These are phyloP conservation scores for Colletotrichum viniferum DNA, from an alignment of 2,329 filamentous ascomycete species.

Conservation along the genomic window DNA sequence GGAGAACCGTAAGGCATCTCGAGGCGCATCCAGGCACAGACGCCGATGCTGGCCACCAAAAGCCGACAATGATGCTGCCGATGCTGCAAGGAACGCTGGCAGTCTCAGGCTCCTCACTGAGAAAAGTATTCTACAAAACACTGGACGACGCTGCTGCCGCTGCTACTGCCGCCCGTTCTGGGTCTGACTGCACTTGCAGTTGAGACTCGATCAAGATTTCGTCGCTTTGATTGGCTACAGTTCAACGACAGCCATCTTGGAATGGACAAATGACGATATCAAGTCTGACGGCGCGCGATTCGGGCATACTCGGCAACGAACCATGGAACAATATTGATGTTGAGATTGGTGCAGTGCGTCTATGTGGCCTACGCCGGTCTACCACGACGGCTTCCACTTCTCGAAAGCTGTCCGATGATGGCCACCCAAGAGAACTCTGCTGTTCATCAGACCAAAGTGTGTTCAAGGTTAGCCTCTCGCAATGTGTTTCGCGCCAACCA, in stretches of 20 bases:
- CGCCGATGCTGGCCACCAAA: neutral
- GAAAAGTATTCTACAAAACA: neutral
- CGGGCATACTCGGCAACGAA: neutral
- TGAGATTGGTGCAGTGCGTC: neutral
- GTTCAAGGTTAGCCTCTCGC: slow-evolving; percentile 1
- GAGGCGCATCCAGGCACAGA: neutral
- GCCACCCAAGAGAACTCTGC: neutral
- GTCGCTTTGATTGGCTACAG: neutral
- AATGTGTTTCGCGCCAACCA: neutral
- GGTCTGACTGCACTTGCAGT: neutral
- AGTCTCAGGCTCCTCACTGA: neutral
- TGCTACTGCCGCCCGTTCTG: neutral
- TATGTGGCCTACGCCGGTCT: neutral
- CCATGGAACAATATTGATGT: neutral
- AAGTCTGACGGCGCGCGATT: neutral
- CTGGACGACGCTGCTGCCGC: neutral
- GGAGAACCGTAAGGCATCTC: neutral
- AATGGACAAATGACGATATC: neutral
- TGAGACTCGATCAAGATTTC: neutral
- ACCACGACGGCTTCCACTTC: neutral
- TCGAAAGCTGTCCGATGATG: neutral
- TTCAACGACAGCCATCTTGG: neutral
- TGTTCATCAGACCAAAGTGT: neutral
- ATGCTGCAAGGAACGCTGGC: neutral
- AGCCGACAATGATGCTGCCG: neutral